Evolutionary conservation across 2,329 filamentous ascomycete species (phyloP), one percentile per base, ranked within the genome.

Genomic region (Fusarium longipes): DNA sequence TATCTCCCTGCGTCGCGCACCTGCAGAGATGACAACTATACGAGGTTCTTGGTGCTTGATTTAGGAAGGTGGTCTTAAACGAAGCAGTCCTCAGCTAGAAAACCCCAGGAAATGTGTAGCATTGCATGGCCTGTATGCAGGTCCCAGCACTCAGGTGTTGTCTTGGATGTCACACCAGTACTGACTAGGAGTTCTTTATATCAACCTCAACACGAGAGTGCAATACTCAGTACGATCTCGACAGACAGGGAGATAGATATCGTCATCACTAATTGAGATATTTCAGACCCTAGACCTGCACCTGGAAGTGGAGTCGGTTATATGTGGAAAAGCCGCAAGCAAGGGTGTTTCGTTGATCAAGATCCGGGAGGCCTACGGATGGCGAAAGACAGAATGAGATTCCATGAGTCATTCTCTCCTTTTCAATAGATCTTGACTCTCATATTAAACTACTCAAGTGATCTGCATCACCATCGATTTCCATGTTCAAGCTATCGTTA

Each of bases 321-420:
- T 55, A 17, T 60, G 32, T 59, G 44, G 54, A 60, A 57, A 38
- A 42, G n/a, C 15, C 30, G 30, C 22, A 24, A 48, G 44, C 30
- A 49, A 17, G 20, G 29, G 25, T 30, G 22, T 6, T 25, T n/a
- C 17, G 22, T 32, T 22, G 17, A 33, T 27, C 17, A 30, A 20
- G 9, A 27, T 27, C 11, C n/a, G 20, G 33, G 14, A 55, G 15
- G 24, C 45, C 45, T 42, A 5, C 35, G 14, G 30, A 24, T 14
- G 54, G 17, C 27, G 18, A 22, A 22, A 56, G 20, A 30, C 17
- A n/a, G 27, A 49, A 36, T 27, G 32, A 33, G 17, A 27, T 24
- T 15, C n/a, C 33, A 24, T 33, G 45, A 38, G 17, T 49, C 30
- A 38, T 18, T 27, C 5, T 8, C 9, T 3, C 11, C 6, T 15